Conservation (phyloP, 2,329 filamentous ascomycete species). For the Claviceps africana region DNA sequence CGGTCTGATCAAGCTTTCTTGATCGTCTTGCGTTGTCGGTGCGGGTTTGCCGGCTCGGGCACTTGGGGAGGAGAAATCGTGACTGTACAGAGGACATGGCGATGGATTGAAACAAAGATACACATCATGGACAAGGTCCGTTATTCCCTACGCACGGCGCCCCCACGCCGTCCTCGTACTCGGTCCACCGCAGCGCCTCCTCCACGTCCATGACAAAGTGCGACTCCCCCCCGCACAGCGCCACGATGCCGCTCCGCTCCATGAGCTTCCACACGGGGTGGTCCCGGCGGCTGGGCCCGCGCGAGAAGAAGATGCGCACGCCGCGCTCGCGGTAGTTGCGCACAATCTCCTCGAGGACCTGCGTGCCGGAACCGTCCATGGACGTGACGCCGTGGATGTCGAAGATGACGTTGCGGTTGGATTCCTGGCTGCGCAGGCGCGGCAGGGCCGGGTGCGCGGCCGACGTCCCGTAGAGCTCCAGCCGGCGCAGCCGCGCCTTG, state of each 20-base stretch:
- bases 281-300: constrained; percentile 32
- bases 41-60: too few species aligned
- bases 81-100: too few species aligned
- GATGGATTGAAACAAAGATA: too few species aligned
- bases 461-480: constrained; percentile 83
- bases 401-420: constrained; percentile 87
- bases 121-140: too few species aligned
- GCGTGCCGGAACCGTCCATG: constrained; percentile 83
- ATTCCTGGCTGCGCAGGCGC: constrained; percentile 58
- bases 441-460: constrained; percentile 79
- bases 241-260: constrained; percentile 69
- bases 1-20: too few species aligned
- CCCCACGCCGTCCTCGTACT: constrained; percentile 53
- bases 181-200: constrained; percentile 69
- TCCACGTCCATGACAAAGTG: constrained; percentile 76
- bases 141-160: too few species aligned
- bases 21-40: too few species aligned
- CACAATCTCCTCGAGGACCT: constrained; percentile 85
- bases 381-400: constrained; percentile 96
- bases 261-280: constrained; percentile 58
- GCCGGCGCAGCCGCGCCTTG: constrained; percentile 64
- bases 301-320: constrained; percentile 62
- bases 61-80: too few species aligned
- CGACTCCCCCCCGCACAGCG: constrained; percentile 58
- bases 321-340: constrained; percentile 61